Percentiles rank a stretch among this genome's conserved stretches.
phyloP scores from a whole-genome alignment of 2,329 filamentous ascomycete genomes.

The Diplodia scrobiculata region DNA sequence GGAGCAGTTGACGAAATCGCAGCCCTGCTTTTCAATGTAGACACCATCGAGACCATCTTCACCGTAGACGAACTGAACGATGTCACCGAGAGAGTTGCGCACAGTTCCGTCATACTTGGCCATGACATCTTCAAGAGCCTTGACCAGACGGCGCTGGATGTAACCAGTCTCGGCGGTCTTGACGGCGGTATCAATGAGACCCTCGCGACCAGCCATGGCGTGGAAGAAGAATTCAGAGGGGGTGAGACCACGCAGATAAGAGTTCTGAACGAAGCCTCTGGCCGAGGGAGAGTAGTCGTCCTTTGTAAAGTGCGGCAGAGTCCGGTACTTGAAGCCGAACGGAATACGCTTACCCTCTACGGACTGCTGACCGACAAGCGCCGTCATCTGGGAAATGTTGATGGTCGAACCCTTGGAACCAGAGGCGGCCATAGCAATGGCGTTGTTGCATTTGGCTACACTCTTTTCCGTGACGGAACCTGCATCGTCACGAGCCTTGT shows the following conservation, averaged over 20 bases:
- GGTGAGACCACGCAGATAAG: conserved; percentile 91
- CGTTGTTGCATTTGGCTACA: conserved; percentile 94
- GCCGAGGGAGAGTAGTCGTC: conserved; percentile 98
- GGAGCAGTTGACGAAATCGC: conserved; percentile 83
- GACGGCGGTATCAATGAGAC: conserved; percentile 98
- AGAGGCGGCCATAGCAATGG: conserved; percentile 91
- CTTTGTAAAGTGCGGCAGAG: conserved; percentile 96
- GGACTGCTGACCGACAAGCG: conserved; percentile 94
- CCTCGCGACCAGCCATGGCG: conserved; percentile 99
- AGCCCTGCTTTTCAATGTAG: conserved; percentile 87
- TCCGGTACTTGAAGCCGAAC: conserved; percentile 98
- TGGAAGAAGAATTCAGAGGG: conserved; percentile 99
- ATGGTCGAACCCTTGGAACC: conserved; percentile 98
- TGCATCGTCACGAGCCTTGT: conserved; percentile 93
- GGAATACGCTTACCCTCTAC: conserved; percentile 99
- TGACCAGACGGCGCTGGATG: conserved; percentile 96
- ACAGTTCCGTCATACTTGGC: conserved; percentile 98
- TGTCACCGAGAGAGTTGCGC: conserved; percentile 92
- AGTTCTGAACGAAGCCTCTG: conserved; percentile 97
- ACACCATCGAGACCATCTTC: conserved; percentile 95
- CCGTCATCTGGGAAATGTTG: conserved; percentile 99
- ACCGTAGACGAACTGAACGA: conserved; percentile 96
- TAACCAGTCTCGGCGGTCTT: conserved; percentile 99
- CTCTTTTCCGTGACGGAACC: conserved; percentile 89
- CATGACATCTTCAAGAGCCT: conserved; percentile 96